Evolutionary conservation across 371 early-diverging fungal species (phyloP).

Genomic region (Nosema granulosis): DNA sequence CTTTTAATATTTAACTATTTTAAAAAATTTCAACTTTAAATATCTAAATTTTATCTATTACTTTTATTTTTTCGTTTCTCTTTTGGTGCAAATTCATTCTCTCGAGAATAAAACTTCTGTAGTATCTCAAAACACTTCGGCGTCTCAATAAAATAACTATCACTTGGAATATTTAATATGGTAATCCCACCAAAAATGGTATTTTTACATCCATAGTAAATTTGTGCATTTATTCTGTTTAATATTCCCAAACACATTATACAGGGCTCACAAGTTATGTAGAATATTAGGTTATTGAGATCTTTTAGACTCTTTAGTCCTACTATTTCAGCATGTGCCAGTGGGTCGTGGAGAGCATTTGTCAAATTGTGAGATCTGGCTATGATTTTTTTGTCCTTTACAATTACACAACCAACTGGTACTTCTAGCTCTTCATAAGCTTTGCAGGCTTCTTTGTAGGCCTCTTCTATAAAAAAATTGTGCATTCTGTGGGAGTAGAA

Average conservation of each 20-base stretch:
- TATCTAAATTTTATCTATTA: neutral
- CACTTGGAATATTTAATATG: conserved; percentile 18
- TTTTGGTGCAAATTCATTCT: conserved; percentile 39
- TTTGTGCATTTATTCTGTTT: conserved; percentile 31
- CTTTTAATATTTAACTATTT: neutral
- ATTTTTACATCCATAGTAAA: conserved; percentile 63
- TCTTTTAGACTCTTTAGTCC: conserved; percentile 47
- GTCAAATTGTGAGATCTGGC: conserved; percentile 77
- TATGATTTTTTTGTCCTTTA: conserved; percentile 75
- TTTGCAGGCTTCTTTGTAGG: conserved; percentile 71
- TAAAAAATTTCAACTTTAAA: neutral
- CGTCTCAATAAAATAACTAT: conserved; percentile 14
- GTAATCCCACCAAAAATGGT: conserved; percentile 64
- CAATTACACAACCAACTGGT: conserved; percentile 95
- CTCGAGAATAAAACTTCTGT: conserved; percentile 45
- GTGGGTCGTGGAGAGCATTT: conserved; percentile 68
- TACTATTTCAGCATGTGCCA: conserved; percentile 58
- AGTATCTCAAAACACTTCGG: conserved; percentile 45
- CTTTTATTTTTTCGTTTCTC: conserved; percentile 27
- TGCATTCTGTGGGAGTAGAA: conserved; percentile 1
- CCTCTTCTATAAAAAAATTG: conserved; percentile 58
- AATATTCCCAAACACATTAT: conserved; percentile 92
- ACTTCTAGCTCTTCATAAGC: conserved; percentile 81
- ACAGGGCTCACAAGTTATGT: conserved; percentile 96
- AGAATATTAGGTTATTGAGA: conserved; percentile 68